phyloP scores from a whole-genome alignment of 345 rosid genomes.

The Brassica juncea region DNA sequence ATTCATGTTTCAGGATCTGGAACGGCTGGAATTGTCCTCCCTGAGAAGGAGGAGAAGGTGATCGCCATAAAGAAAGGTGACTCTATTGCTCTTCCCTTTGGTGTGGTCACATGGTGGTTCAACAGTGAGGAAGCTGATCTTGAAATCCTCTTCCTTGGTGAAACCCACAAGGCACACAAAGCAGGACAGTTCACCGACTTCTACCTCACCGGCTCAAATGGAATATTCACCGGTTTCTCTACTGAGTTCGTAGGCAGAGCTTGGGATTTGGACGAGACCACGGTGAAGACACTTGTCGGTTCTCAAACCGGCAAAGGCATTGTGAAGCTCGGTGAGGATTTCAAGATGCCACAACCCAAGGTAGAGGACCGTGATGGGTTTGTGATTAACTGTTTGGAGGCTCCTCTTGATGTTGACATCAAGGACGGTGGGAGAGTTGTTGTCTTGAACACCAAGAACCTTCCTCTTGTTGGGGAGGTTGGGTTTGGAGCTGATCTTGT shows the following conservation, averaged over 20 bases:
- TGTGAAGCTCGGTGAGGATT: slow-evolving; percentile 56
- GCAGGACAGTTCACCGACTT: slow-evolving; percentile 84
- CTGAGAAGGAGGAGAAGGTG: slow-evolving; percentile 83
- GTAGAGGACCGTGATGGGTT: slow-evolving; percentile 56
- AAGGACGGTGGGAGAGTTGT: slow-evolving; percentile 85
- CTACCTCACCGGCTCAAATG: slow-evolving; percentile 67
- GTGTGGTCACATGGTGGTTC: slow-evolving; percentile 90
- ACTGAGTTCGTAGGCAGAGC: slow-evolving; percentile 78
- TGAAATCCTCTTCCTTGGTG: slow-evolving; percentile 77
- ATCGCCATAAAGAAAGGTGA: slow-evolving; percentile 78
- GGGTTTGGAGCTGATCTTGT: slow-evolving; percentile 97
- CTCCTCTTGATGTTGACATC: slow-evolving; percentile 62
- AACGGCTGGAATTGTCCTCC: slow-evolving; percentile 79
- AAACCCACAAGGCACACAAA: slow-evolving; percentile 75
- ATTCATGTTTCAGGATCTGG: slow-evolving; percentile 54
- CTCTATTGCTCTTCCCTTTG: slow-evolving; percentile 87
- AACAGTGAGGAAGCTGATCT: slow-evolving; percentile 69
- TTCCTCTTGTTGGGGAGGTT: slow-evolving; percentile 78
- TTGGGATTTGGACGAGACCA: slow-evolving; percentile 57
- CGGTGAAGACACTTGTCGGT: slow-evolving; percentile 51
- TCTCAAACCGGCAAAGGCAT: slow-evolving; percentile 63
- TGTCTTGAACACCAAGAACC: slow-evolving; percentile 77
- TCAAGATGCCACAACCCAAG: slow-evolving; percentile 66
- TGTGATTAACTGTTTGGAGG: slow-evolving; percentile 78
- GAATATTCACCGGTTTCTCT: slow-evolving; percentile 82